Percentiles rank a stretch among this genome's conserved stretches.
These are phyloP conservation scores for Clitoria ternatea DNA, from an alignment of 306 rosid species.

Conservation along the genomic window DNA sequence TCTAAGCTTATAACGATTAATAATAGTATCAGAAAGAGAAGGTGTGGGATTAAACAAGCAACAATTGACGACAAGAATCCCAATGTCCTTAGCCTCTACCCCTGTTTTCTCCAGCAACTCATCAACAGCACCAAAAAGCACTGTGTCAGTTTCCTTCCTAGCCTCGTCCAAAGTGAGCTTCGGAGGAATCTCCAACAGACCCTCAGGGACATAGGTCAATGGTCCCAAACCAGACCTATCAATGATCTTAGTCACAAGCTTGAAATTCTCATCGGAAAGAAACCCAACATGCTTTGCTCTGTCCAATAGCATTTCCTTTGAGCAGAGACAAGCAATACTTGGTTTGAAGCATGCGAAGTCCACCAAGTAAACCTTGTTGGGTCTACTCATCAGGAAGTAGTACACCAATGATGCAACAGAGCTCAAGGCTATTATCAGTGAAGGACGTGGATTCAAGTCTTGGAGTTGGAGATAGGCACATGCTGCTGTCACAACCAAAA, in stretches of 20 bases:
- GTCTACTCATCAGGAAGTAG: not conserved
- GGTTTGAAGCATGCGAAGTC: conserved; percentile 34
- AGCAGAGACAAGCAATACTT: not conserved
- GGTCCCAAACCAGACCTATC: conserved; percentile 39
- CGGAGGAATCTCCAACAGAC: conserved; percentile 13
- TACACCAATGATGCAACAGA: not conserved
- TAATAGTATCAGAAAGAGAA: conserved; percentile 11
- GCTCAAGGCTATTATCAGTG: not conserved
- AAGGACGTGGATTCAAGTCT: not conserved
- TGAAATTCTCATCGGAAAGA: conserved; percentile 10
- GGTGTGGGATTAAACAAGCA: conserved; percentile 36
- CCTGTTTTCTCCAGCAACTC: conserved; percentile 32
- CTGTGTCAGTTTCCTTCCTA: conserved; percentile 19
- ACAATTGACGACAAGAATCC: conserved; percentile 35
- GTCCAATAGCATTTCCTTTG: conserved; percentile 23
- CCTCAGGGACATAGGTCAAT: conserved; percentile 25
- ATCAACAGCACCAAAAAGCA: conserved; percentile 32
- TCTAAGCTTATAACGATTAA: conserved; percentile 36
- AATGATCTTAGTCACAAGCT: not conserved
- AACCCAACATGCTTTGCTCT: not conserved
- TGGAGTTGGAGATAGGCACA: not conserved
- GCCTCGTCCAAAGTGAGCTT: not conserved
- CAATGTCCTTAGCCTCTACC: conserved; percentile 30
- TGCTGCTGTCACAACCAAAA: not conserved
- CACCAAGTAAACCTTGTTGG: conserved; percentile 27